Conservation (phyloP, 2,329 filamentous ascomycete species). For the Monosporascus sp. region DNA sequence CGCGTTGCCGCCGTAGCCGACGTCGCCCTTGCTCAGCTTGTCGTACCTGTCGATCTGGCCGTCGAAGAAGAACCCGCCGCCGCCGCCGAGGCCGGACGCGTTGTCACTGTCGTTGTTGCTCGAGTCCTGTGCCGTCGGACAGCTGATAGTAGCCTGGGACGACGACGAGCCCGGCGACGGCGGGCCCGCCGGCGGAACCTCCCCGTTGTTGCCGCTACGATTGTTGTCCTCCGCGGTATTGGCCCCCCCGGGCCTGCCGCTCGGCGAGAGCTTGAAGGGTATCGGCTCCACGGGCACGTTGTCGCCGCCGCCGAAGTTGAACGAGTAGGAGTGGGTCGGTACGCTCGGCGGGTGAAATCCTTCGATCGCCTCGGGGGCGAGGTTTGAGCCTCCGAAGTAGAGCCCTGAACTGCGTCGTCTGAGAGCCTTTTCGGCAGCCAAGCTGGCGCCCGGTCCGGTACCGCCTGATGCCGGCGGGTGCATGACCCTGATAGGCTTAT, state of each 20-base stretch:
- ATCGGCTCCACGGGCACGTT: constrained; percentile 42
- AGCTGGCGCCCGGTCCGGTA: constrained; percentile 39
- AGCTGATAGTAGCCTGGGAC: constrained; percentile 3
- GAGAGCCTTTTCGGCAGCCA: constrained; percentile 55
- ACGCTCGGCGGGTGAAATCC: constrained; percentile 17
- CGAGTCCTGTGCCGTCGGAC: constrained; percentile 31
- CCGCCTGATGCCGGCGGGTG: constrained; percentile 29
- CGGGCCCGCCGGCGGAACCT: constrained; percentile 18
- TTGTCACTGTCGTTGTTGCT: constrained; percentile 3
- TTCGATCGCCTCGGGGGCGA: constrained; percentile 32
- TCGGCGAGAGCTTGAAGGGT: constrained; percentile 38
- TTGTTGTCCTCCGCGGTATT: constrained; percentile 22
- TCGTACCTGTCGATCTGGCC: constrained; percentile 44
- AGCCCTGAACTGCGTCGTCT: constrained; percentile 53
- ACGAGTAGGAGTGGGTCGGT: constrained; percentile 16
- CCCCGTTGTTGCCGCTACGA: constrained; percentile 22
- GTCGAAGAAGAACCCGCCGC: constrained; percentile 3
- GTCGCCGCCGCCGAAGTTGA: constrained; percentile 24
- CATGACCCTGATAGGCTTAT: constrained; percentile 63
- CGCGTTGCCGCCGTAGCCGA: constrained; percentile 54
- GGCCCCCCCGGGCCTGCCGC: constrained; percentile 19
- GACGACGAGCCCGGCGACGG: constrained; percentile 14
- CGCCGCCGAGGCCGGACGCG: constrained; percentile 14
- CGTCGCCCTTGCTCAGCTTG: constrained; percentile 63
- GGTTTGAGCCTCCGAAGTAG: constrained; percentile 26